A percentile compares a stretch with the other conserved stretches of the same genome.
Evolutionary conservation across 768 basidiomycete genomes (phyloP).

Genomic region (Rhizopogon salebrosus): DNA sequence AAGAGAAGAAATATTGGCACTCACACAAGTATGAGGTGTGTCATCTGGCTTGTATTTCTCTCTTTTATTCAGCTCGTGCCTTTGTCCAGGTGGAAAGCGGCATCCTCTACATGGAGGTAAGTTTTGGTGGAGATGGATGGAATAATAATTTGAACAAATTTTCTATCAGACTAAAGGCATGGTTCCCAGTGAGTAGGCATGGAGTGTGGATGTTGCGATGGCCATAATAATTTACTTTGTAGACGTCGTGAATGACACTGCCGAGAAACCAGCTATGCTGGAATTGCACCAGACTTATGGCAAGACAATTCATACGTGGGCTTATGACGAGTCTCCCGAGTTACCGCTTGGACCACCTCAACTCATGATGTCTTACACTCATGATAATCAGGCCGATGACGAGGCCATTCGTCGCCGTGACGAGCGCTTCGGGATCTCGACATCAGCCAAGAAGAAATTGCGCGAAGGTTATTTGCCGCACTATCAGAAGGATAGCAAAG

Average conservation of each 20-base stretch:
- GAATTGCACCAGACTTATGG: slow-evolving; percentile 44
- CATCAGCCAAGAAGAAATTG: slow-evolving; percentile 27
- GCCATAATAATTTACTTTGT: neutral
- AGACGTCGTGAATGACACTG: slow-evolving; percentile 27
- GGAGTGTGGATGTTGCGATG: neutral
- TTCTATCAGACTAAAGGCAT: slow-evolving; percentile 15
- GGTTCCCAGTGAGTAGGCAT: slow-evolving; percentile 18
- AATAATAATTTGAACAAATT: neutral
- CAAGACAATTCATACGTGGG: slow-evolving; percentile 39
- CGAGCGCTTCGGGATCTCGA: slow-evolving; percentile 27
- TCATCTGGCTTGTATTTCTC: neutral
- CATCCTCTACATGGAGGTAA: slow-evolving; percentile 25
- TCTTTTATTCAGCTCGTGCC: slow-evolving; percentile 16
- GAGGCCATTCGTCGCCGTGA: slow-evolving; percentile 29
- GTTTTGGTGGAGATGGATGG: neutral
- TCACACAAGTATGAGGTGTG: slow-evolving; percentile 43
- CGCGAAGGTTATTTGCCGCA: slow-evolving; percentile 33
- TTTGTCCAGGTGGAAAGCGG: slow-evolving; percentile 27
- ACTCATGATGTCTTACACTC: slow-evolving; percentile 42
- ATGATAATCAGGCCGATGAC: slow-evolving; percentile 29
- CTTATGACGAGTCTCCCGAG: slow-evolving; percentile 33
- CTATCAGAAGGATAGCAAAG: slow-evolving; percentile 31
- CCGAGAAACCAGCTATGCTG: slow-evolving; percentile 36
- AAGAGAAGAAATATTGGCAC: slow-evolving; percentile 51
- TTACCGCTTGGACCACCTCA: slow-evolving; percentile 41